Percentiles rank a stretch among this genome's conserved stretches.
phyloP scores from a whole-genome alignment of 169 alveolate genomes.

The Perkinsus olseni region DNA sequence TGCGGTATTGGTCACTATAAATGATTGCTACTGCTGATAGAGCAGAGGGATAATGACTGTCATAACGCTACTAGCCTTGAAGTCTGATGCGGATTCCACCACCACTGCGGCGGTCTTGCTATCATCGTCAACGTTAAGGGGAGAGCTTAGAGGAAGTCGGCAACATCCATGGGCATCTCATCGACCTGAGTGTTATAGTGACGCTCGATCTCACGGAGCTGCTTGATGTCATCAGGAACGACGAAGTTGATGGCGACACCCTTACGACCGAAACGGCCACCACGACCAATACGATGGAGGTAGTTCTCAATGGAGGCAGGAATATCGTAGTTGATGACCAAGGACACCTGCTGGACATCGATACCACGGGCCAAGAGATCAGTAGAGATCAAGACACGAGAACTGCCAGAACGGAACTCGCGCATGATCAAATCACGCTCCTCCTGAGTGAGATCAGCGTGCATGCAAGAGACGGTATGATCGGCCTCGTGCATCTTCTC shows the following conservation, averaged over 20 bases:
- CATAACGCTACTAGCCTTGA: no score
- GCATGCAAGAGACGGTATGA: slow-evolving; percentile 71
- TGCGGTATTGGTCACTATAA: no score
- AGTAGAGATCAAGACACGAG: slow-evolving; percentile 96
- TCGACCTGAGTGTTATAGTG: slow-evolving; percentile 97
- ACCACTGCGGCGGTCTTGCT: background rate
- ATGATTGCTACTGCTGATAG: background rate
- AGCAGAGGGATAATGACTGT: background rate
- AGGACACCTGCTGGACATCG: slow-evolving; percentile 94
- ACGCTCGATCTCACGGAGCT: slow-evolving; percentile 88
- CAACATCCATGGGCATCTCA: slow-evolving; percentile 96
- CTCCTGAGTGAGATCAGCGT: slow-evolving; percentile 95
- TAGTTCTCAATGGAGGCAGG: slow-evolving; percentile 93
- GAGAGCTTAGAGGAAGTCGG: slow-evolving; percentile 46
- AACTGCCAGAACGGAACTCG: slow-evolving; percentile 94
- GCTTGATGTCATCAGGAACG: slow-evolving; percentile 83
- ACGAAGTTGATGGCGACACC: slow-evolving; percentile 99
- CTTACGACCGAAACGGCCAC: slow-evolving; percentile 99
- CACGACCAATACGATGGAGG: slow-evolving; percentile 96
- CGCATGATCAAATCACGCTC: slow-evolving; percentile 93
- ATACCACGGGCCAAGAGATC: slow-evolving; percentile 98
- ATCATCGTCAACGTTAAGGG: background rate
- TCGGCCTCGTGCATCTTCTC: slow-evolving; percentile 62
- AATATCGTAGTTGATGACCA: slow-evolving; percentile 96
- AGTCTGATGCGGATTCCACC: background rate